Conservation (phyloP, 148 eudicot species). For the Rhododendron henanense region DNA sequence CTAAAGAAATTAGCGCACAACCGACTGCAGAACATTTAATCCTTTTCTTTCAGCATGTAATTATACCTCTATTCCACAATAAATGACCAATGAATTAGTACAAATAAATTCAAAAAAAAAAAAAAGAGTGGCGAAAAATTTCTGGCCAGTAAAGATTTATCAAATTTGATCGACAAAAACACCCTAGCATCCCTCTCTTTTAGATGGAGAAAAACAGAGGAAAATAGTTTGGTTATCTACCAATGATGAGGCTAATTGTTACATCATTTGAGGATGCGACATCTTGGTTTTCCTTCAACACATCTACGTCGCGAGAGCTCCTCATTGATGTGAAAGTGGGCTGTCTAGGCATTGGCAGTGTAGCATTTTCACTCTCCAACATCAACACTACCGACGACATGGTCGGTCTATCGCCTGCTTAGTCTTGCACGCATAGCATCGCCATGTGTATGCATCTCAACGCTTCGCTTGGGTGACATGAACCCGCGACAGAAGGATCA, state of each 20-base stretch:
- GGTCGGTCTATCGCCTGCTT: too few relatives aligned
- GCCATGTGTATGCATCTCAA: too few relatives aligned
- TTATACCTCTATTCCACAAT: background rate
- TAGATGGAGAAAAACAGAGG: background rate
- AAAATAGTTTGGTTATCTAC: constrained; percentile 29
- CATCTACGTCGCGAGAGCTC: constrained; percentile 21
- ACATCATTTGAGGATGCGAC: constrained; percentile 37
- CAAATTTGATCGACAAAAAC: background rate
- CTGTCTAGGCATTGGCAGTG: constrained; percentile 27
- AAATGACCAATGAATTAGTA: background rate
- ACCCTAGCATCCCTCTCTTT: background rate
- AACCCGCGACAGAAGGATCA: too few relatives aligned
- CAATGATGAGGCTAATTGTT: constrained; percentile 38
- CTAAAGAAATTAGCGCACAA: background rate
- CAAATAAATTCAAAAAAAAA: background rate
- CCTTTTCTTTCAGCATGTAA: background rate
- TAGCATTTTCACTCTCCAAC: too few relatives aligned
- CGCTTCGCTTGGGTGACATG: too few relatives aligned
- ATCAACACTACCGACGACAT: too few relatives aligned
- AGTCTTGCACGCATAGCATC: too few relatives aligned
- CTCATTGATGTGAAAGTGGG: constrained; percentile 47
- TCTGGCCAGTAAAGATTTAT: too few relatives aligned
- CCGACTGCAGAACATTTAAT: background rate
- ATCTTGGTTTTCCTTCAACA: constrained; percentile 17
- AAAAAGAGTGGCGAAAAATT: too few relatives aligned